Conservation (phyloP, 345 rosid species). For the Eucalyptus microcorys region DNA sequence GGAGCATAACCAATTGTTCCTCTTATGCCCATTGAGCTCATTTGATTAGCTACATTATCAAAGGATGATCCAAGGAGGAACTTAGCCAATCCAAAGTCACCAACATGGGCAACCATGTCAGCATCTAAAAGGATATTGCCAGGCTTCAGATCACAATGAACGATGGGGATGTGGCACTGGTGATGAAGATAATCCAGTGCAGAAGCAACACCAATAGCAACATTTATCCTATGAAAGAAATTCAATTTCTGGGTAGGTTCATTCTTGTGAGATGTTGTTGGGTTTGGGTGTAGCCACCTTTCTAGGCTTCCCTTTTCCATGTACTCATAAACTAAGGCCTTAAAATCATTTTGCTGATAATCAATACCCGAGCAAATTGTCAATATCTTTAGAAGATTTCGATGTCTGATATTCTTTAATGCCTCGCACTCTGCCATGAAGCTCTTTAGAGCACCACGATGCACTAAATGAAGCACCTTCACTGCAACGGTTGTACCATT, state of each 20-base stretch:
- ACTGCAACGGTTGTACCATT: accelerated
- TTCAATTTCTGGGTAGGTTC: not conserved
- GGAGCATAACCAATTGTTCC: not conserved
- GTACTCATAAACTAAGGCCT: not conserved
- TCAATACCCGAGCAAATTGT: not conserved
- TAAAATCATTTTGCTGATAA: not conserved
- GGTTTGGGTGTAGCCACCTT: not conserved
- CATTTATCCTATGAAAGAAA: not conserved
- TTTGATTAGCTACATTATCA: not conserved
- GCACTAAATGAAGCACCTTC: not conserved
- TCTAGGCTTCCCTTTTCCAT: not conserved
- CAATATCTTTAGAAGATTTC: not conserved
- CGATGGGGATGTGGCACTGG: not conserved
- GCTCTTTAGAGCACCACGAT: not conserved
- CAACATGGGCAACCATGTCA: not conserved
- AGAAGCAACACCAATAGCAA: not conserved
- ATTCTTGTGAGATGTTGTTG: not conserved
- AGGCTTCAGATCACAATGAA: not conserved
- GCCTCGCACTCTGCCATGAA: not conserved
- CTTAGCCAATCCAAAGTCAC: not conserved
- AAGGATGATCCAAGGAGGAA: not conserved
- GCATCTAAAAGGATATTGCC: not conserved
- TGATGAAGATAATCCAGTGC: not conserved
- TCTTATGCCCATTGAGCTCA: not conserved
- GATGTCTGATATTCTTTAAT: not conserved